Evolutionary conservation across 2,329 filamentous ascomycete species (phyloP), one percentile per base, ranked within the genome.

Genomic region (Phoma sp.): DNA sequence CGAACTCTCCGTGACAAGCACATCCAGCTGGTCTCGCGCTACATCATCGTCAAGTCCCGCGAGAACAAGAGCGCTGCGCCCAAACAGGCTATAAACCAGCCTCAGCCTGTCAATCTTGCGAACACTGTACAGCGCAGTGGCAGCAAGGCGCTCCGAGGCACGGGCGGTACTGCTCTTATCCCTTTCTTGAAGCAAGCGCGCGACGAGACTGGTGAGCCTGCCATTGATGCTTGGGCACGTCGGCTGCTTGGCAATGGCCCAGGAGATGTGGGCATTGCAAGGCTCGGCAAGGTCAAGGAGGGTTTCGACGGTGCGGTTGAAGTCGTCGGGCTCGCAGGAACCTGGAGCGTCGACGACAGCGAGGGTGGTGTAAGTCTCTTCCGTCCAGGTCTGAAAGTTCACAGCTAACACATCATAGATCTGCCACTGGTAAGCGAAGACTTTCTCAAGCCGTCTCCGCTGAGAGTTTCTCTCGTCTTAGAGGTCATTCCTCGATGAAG

Each of bases 101-200:
- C 63, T 69, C 67, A 73, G 37, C 68, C 69, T 19, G 63, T 85
- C 48, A 91, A 93, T 62, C 81, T 93, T 12, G 87, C 87, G 3
- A 74, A 71, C 37, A 70, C 67, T 1, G 47, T 71, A n/a, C 58
- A 65, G 22, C 58, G 78, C 79, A 69, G 60, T 59, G 65, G 66
- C 40, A 71, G 57, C 74, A 66, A 75, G 84, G 88, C 88, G 45
- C 83, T 96, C 25, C 91, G 90, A 39, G 95, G 95, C 2, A 99
- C 95, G 0, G 95, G 95, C 13, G 95, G 95, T 15, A 98, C 95
- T 0, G 91, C 93, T 0, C 80, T 99, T 52, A 97, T 99, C 51
- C 91, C 94, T 0, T 99, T 99, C 77, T 80, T 99, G 58, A 97
- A 98, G 77, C 95, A 99, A 77, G 95, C 95, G 4, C 84, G 95